Evolutionary conservation across 306 rosid genomes (phyloP).

Genomic region (Pyrus bretschneideri): DNA sequence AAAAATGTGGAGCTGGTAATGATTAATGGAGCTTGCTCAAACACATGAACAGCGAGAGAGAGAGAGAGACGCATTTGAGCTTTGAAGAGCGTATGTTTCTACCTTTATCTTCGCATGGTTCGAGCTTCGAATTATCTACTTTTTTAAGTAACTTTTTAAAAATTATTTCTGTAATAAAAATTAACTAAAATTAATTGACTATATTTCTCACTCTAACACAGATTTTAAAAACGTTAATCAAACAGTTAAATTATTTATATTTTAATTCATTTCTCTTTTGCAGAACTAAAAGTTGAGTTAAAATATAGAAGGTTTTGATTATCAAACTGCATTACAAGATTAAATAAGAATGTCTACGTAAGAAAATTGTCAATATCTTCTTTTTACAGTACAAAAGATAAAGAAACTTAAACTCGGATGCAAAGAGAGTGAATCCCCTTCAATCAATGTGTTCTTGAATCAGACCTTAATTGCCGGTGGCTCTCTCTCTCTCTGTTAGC

Average conservation of each 20-base stretch:
- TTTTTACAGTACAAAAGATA: too few relatives aligned
- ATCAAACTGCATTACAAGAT: background rate
- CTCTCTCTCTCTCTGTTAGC: background rate
- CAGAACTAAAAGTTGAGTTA: background rate
- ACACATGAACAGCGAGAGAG: conserved; percentile 31
- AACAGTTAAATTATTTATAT: too few relatives aligned
- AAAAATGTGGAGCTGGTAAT: conserved; percentile 19
- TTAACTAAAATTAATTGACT: too few relatives aligned
- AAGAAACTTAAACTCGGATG: too few relatives aligned
- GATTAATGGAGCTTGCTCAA: conserved; percentile 31
- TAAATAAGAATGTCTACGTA: too few relatives aligned
- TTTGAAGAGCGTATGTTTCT: conserved; percentile 4
- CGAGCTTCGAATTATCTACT: background rate
- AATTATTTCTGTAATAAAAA: background rate
- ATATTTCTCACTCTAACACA: too few relatives aligned
- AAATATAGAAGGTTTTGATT: too few relatives aligned
- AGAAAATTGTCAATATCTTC: too few relatives aligned
- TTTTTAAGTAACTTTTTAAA: background rate
- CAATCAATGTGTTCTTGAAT: background rate
- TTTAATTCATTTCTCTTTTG: too few relatives aligned
- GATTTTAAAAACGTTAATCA: background rate
- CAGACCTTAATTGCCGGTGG: background rate
- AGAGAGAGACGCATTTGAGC: background rate
- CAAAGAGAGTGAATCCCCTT: too few relatives aligned
- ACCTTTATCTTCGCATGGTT: background rate